Evolutionary conservation across 768 basidiomycete genomes (phyloP), one percentile per base, ranked within the genome.

Genomic region (Tricholoma saponaceum): DNA sequence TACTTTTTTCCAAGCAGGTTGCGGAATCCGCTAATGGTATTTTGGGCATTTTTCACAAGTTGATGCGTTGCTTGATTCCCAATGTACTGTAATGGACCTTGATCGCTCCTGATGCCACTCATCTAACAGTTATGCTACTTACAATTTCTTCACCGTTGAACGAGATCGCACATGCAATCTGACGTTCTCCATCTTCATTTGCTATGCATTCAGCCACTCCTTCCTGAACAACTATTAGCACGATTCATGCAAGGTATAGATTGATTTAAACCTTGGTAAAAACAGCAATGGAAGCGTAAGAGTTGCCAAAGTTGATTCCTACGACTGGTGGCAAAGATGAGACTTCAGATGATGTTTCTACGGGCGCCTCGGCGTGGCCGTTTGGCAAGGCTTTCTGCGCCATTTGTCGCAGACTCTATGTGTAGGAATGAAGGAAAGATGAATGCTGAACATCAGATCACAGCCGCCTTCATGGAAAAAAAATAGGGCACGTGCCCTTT

Each of bases 111-210:
- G 25, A 30, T 28, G 52, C 44, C 2, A 32, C 25, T 58, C 52
- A 20, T 35, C n/a, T 32, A 25, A 55, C 6, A 55, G 58, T 13
- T 60, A 25, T 28, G 39, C 12, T 22, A 79, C 89, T 64, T 67
- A 93, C 95, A 69, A 89, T 85, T 71, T 98, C 90, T 71, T 96
- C 92, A 25, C 93, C 94, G 39, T 85, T 84, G 70, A 96, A 98
- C 0, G 95, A 84, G 55, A 98, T 78, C 25, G 94, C 94, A 69
- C 92, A 93, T 0, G 94, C 94, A 66, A 99, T 98, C 76, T 99
- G 96, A 30, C 97, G 88, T 69, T 98, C 96, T 28, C 97, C 96
- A 69, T 98, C 96, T 69, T 98, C 95, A 70, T 98, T 98, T 5
- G 95, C 97, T 59, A 98, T 98, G 69, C 92, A 96, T 67, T 95